Conservation (phyloP, 495 filamentous ascomycete species). For the Symbiotaphrina buchneri region DNA sequence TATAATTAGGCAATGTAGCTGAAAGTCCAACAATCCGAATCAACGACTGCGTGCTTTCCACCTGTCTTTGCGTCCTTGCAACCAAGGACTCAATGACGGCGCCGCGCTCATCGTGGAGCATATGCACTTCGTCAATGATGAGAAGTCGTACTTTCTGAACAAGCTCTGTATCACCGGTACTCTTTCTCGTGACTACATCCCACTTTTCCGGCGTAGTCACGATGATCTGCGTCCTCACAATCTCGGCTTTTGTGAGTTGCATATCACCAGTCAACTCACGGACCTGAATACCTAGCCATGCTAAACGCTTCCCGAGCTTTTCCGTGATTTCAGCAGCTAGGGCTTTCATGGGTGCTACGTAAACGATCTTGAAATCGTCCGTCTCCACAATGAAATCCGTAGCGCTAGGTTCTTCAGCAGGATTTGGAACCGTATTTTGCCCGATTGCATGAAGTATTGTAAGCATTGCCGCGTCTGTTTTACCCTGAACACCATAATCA, state of each 20-base stretch:
- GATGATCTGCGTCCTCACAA: conserved; percentile 88
- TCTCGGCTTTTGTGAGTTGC: conserved; percentile 94
- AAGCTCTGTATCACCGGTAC: conserved; percentile 88
- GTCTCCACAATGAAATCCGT: conserved; percentile 54
- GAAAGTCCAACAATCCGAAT: conserved; percentile 92
- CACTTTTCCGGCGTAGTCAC: conserved; percentile 99
- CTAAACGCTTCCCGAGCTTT: conserved; percentile 82
- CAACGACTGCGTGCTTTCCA: conserved; percentile 92
- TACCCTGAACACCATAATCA: conserved; percentile 27
- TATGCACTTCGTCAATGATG: conserved; percentile 98
- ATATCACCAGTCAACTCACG: conserved; percentile 94
- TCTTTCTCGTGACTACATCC: conserved; percentile 95
- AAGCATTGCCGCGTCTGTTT: conserved; percentile 97
- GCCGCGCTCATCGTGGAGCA: conserved; percentile 95
- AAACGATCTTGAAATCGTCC: conserved; percentile 94
- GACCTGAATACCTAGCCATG: conserved; percentile 75
- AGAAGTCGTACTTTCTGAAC: conserved; percentile 92
- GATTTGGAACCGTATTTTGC: conserved; percentile 64
- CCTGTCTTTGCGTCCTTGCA: conserved; percentile 81
- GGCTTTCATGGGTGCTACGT: conserved; percentile 96
- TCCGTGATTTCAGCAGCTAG: conserved; percentile 88
- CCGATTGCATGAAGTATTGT: conserved; percentile 74
- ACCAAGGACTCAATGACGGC: conserved; percentile 91
- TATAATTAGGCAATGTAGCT: conserved; percentile 85
- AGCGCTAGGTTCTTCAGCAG: conserved; percentile 45